Percentiles rank a stretch among this genome's conserved stretches.
Evolutionary conservation across 306 rosid genomes (phyloP).

Genomic region (Lagenaria siceraria): DNA sequence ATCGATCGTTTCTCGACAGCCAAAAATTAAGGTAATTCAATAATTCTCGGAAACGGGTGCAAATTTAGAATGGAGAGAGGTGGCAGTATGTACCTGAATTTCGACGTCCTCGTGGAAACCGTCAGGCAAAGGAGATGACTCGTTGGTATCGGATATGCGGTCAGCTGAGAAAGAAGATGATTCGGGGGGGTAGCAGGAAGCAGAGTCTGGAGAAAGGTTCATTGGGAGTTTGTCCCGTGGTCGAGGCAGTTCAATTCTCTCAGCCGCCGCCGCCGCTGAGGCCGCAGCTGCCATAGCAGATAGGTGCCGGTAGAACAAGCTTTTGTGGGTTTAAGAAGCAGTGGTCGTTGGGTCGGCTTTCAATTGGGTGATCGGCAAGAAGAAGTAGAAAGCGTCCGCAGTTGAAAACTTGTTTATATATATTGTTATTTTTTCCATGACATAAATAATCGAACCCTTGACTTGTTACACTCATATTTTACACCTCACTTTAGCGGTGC

Average conservation of each 20-base stretch:
- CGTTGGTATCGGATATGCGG: conserved; percentile 31
- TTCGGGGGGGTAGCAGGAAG: conserved; percentile 14
- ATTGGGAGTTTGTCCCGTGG: conserved; percentile 18
- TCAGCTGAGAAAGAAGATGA: conserved; percentile 13
- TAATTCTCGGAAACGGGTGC: neutral
- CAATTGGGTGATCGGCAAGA: neutral
- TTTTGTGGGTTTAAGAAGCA: neutral
- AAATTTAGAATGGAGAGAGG: neutral
- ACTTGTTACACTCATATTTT: too few relatives aligned
- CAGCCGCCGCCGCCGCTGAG: conserved; percentile 8
- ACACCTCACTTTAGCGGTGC: too few relatives aligned
- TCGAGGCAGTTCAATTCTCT: conserved; percentile 25
- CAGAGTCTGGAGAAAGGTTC: conserved; percentile 30
- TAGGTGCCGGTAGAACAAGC: neutral
- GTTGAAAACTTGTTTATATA: too few relatives aligned
- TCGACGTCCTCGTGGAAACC: conserved; percentile 23
- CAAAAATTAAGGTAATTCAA: neutral
- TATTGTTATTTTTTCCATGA: too few relatives aligned
- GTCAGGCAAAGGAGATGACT: conserved; percentile 32
- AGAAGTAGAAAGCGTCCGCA: neutral
- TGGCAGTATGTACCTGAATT: conserved; percentile 26
- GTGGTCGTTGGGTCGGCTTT: neutral
- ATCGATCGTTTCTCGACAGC: neutral
- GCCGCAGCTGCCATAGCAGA: conserved; percentile 25
- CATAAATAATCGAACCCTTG: too few relatives aligned